A percentile compares a stretch with the other conserved stretches of the same genome.
Evolutionary conservation across 148 eudicot genomes (phyloP).

Genomic region (Vaccinium darrowii): DNA sequence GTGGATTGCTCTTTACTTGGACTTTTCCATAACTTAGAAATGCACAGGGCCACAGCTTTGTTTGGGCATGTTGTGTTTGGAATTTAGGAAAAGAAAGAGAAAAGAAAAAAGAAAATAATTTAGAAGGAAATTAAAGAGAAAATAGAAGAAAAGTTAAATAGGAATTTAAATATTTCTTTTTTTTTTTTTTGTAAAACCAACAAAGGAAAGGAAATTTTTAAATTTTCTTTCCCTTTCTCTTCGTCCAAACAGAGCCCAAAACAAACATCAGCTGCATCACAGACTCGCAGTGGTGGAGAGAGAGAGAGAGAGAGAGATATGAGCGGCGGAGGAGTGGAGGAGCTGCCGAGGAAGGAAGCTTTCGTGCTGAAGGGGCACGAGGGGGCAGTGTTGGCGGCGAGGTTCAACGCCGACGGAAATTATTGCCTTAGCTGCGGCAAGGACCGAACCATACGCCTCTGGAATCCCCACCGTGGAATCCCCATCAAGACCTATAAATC

Average conservation of each 20-base stretch:
- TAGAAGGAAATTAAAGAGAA: too few species aligned
- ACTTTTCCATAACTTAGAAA: not conserved
- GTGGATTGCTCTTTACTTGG: not conserved
- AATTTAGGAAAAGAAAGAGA: too few species aligned
- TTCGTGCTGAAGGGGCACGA: conserved; percentile 76
- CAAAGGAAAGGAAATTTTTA: too few species aligned
- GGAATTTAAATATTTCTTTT: too few species aligned
- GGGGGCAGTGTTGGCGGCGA: conserved; percentile 80
- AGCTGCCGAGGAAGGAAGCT: conserved; percentile 61
- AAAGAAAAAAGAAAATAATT: too few species aligned
- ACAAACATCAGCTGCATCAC: too few species aligned
- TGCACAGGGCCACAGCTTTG: not conserved
- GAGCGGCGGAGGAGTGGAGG: conserved; percentile 24
- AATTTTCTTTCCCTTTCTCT: too few species aligned
- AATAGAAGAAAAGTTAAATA: too few species aligned
- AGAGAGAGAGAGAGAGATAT: conserved; percentile 14
- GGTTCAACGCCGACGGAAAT: conserved; percentile 76
- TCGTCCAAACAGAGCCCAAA: too few species aligned
- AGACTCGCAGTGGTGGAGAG: not conserved
- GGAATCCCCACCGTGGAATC: conserved; percentile 98
- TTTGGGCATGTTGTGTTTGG: too few species aligned
- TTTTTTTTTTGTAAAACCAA: too few species aligned
- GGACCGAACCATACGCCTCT: conserved; percentile 86
- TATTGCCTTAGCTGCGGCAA: conserved; percentile 88
- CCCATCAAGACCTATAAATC: conserved; percentile 90